These are phyloP conservation scores for Fusarium bulbicola DNA, from an alignment of 2,329 filamentous ascomycete species.

Conservation along the genomic window DNA sequence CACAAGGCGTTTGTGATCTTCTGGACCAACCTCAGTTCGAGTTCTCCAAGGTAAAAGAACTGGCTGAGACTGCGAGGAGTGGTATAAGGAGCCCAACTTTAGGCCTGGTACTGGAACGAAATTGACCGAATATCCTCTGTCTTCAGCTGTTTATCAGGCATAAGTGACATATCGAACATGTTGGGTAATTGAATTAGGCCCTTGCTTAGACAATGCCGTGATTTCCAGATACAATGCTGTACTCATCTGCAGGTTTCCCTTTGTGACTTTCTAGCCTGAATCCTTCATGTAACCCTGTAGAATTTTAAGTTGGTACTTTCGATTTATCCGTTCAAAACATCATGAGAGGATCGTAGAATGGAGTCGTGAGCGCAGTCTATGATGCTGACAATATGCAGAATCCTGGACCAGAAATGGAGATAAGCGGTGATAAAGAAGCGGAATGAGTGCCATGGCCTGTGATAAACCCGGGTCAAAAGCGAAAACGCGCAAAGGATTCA, in stretches of 20 bases:
- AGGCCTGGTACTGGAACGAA: not conserved
- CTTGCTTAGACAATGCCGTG: too few relatives aligned
- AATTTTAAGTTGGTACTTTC: accelerated
- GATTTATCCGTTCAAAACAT: not conserved
- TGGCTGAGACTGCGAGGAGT: not conserved
- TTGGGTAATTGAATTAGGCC: accelerated
- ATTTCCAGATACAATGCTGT: not conserved
- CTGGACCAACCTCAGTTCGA: not conserved
- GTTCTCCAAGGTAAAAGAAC: not conserved
- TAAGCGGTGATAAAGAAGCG: constrained; percentile 8
- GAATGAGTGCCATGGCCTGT: not conserved
- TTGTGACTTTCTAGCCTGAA: not conserved
- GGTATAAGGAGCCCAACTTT: constrained; percentile 9
- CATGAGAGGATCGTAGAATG: not conserved
- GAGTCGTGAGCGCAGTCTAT: not conserved
- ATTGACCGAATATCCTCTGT: not conserved
- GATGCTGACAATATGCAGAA: constrained; percentile 10
- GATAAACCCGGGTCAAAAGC: not conserved
- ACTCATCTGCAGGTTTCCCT: not conserved
- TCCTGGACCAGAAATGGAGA: not conserved
- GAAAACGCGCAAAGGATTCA: not conserved
- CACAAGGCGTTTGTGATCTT: not conserved
- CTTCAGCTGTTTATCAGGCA: not conserved
- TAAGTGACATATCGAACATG: not conserved
- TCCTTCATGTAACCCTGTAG: too few relatives aligned